A percentile compares a stretch with the other conserved stretches of the same genome.
phyloP scores from a whole-genome alignment of 2,329 filamentous ascomycete species.

The Aspergillus fischeri region DNA sequence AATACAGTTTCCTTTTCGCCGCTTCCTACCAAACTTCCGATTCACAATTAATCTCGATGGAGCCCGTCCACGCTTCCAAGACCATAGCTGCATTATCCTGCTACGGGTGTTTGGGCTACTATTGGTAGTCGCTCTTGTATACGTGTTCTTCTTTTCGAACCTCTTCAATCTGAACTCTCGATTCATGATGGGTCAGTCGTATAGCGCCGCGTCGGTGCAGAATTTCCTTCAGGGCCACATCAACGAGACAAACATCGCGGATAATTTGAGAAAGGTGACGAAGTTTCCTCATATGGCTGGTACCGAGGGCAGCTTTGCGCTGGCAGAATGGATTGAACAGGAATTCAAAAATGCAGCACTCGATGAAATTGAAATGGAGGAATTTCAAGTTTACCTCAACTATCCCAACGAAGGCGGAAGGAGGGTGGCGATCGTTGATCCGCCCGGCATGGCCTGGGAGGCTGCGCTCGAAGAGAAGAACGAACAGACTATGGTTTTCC shows the following conservation, averaged over 20 bases:
- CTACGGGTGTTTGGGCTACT: conserved; percentile 71
- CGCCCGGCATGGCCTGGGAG: conserved; percentile 66
- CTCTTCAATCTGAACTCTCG: conserved; percentile 67
- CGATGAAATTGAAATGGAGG: conserved; percentile 70
- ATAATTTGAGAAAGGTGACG: conserved; percentile 72
- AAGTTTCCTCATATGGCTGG: conserved; percentile 86
- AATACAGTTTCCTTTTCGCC: conserved; percentile 50
- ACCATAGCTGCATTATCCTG: conserved; percentile 61
- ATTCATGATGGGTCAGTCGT: conserved; percentile 64
- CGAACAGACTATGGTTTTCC: conserved; percentile 75
- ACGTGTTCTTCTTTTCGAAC: conserved; percentile 81
- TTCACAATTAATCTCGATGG: conserved; percentile 37
- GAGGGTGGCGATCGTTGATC: conserved; percentile 73
- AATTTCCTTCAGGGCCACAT: conserved; percentile 69
- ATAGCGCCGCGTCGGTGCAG: conserved; percentile 78
- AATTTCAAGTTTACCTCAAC: conserved; percentile 87
- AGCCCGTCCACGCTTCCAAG: conserved; percentile 34
- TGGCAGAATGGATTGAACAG: conserved; percentile 78
- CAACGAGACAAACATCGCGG: conserved; percentile 64
- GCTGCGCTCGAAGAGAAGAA: conserved; percentile 79
- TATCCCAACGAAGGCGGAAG: conserved; percentile 77
- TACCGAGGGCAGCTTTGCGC: conserved; percentile 84
- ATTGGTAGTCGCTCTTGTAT: conserved; percentile 72
- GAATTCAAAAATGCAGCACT: conserved; percentile 69
- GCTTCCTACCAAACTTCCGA: conserved; percentile 40